Percentiles rank a stretch among this genome's conserved stretches.
Evolutionary conservation across 345 rosid genomes (phyloP).

Genomic region (Hevea brasiliensis): DNA sequence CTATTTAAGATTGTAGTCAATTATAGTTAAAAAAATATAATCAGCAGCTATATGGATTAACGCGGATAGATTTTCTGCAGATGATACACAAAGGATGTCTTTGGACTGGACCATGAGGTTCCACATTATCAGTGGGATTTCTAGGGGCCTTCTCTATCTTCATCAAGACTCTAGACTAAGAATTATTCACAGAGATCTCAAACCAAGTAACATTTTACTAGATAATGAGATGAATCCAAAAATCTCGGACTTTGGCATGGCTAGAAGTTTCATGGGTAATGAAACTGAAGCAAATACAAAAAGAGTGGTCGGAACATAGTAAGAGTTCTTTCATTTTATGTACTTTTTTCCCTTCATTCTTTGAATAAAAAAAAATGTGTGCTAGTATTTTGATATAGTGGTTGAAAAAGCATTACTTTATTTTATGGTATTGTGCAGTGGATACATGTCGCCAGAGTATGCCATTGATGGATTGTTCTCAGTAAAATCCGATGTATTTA

Average conservation of each 20-base stretch:
- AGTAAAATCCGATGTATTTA: too few relatives aligned
- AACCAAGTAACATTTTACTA: conserved; percentile 18
- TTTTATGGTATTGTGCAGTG: too few relatives aligned
- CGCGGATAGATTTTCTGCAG: not conserved
- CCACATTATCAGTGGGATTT: conserved; percentile 22
- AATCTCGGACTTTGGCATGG: conserved; percentile 25
- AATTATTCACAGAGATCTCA: conserved; percentile 28
- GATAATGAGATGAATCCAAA: conserved; percentile 20
- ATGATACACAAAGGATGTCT: not conserved
- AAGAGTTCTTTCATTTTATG: not conserved
- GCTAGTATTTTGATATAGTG: too few relatives aligned
- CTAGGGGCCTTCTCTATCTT: conserved; percentile 32
- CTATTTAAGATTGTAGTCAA: not conserved
- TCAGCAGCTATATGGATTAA: not conserved
- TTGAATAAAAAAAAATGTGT: too few relatives aligned
- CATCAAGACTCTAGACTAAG: conserved; percentile 35
- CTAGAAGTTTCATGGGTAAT: conserved; percentile 11
- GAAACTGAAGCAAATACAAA: conserved; percentile 18
- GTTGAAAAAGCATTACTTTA: too few relatives aligned
- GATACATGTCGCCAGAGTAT: too few relatives aligned
- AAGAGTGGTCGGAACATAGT: conserved; percentile 22
- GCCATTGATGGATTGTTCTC: too few relatives aligned
- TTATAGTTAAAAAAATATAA: not conserved
- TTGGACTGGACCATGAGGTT: conserved; percentile 17
- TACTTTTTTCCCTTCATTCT: too few relatives aligned